Base-by-base conservation (phyloP, 2,329 filamentous ascomycete genomes). In the Aspergillus candidus region DNA sequence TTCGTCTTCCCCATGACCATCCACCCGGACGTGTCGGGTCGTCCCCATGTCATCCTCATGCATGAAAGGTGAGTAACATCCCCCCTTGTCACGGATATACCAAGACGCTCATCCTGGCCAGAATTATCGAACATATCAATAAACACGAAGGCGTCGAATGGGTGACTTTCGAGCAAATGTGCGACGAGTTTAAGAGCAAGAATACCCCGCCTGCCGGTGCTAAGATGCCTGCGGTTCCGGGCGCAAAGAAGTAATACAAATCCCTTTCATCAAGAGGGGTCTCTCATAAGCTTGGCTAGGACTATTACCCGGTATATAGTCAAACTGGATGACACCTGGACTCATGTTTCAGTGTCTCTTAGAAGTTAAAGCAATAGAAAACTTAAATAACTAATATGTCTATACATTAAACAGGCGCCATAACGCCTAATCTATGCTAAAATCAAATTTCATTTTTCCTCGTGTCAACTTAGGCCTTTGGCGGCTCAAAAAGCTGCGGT, bases 1-100 rank as follows among this genome's bases (percentile, higher is more conserved):
- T 88, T 88, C 49, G 77, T 87, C 41, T 88, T 88, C 54, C 84
- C 85, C 0, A 84, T 88, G 63, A 88, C 84, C 0, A 83, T 88
- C 31, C 84, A 88, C 61, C 85, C 84, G 0, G 84, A 88, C 56
- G 81, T 85, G 0, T 82, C 77, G 3, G 85, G 85, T 0, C 73
- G 83, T 13, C 84, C 84, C 0, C 84, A 88, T 63, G 84, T 81
- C 0, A 55, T 88, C 22, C 67, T 86, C 6, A 86, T 88, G 83
- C 82, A 87, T 51, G 82, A 88, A 64, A 74, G 81, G 75, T 79
- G 62, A 53, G 64, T 56, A 10, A 10, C 22, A 10, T 27, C 22
- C 22, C 22, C 7, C 6, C 22, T 10, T 27, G 22, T 7, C 6
- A 8, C 6, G 6, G 6, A 8, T 10, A 27, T 27, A 10, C 22